These are phyloP conservation scores for Eimeria brunetti DNA, from an alignment of 169 alveolate species.

Conservation along the genomic window DNA sequence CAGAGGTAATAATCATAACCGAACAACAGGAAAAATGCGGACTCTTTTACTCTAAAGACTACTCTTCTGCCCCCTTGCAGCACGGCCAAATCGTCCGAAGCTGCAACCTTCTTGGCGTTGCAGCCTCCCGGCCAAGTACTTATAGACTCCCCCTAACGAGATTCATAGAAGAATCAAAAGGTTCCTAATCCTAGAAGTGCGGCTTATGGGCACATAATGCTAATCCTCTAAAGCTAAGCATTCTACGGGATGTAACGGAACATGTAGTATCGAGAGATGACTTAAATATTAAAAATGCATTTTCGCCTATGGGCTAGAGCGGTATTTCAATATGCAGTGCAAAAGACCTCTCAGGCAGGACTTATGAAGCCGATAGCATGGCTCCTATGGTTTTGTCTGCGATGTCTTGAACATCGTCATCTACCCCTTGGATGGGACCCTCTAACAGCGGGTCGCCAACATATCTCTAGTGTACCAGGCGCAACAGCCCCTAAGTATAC, in stretches of 20 bases:
- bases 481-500: not conserved
- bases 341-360: not conserved
- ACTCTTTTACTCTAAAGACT: not conserved
- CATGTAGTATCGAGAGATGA: not conserved
- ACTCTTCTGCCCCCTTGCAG: not conserved
- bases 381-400: not conserved
- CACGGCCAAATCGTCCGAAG: not conserved
- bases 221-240: not conserved
- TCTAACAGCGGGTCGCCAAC: not conserved
- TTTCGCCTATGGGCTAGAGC: not conserved
- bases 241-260: not conserved
- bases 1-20: not conserved
- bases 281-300: not conserved
- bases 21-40: not conserved
- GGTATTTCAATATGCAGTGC: slow-evolving; percentile 5
- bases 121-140: not conserved
- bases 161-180: no score
- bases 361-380: not conserved
- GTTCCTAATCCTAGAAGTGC: no score
- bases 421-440: not conserved
- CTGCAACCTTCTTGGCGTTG: not conserved
- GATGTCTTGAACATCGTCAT: not conserved
- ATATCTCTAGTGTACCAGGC: not conserved
- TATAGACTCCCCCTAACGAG: not conserved
- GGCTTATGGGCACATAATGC: not conserved